Percentiles rank a stretch among this genome's conserved stretches.
Conservation (phyloP, 139 green algal species). For the Protoeuglena noctilucae region DNA sequence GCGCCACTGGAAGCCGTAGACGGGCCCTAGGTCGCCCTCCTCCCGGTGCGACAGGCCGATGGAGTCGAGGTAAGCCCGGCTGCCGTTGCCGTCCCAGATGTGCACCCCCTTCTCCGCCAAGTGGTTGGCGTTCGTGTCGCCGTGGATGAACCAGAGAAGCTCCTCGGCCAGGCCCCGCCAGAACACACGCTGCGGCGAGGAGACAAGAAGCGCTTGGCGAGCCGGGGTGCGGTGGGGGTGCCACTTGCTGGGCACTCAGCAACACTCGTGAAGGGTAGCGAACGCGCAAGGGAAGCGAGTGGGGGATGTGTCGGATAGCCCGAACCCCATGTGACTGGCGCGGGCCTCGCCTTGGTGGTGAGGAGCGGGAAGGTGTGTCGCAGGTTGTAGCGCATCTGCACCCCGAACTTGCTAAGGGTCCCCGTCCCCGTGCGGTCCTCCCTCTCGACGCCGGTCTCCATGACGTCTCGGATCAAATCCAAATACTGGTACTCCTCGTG, state of each 20-base stretch:
- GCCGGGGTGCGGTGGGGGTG: too few species aligned
- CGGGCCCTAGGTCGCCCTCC: conserved; percentile 86
- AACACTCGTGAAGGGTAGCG: not conserved
- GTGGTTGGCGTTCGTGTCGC: conserved; percentile 62
- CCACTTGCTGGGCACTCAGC: conserved; percentile 16
- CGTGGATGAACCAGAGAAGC: conserved; percentile 95
- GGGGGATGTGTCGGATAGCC: not conserved
- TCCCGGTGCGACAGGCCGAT: conserved; percentile 49
- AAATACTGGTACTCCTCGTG: conserved; percentile 96
- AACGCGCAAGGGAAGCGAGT: not conserved
- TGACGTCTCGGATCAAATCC: conserved; percentile 71
- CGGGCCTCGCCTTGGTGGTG: conserved; percentile 92
- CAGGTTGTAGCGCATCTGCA: conserved; percentile 81
- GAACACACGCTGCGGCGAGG: not conserved
- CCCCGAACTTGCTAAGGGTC: conserved; percentile 81
- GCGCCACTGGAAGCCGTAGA: conserved; percentile 99
- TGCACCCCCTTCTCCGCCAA: conserved; percentile 72
- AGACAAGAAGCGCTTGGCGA: too few species aligned
- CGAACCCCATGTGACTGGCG: not conserved
- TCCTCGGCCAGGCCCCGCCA: conserved; percentile 76
- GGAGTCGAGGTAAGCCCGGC: conserved; percentile 42
- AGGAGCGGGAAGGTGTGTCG: conserved; percentile 89
- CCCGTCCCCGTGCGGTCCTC: conserved; percentile 91
- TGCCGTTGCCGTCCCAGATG: conserved; percentile 97
- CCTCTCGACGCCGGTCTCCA: conserved; percentile 45